phyloP scores from a whole-genome alignment of 2,329 filamentous ascomycete genomes.

The Cercospora sp. region DNA sequence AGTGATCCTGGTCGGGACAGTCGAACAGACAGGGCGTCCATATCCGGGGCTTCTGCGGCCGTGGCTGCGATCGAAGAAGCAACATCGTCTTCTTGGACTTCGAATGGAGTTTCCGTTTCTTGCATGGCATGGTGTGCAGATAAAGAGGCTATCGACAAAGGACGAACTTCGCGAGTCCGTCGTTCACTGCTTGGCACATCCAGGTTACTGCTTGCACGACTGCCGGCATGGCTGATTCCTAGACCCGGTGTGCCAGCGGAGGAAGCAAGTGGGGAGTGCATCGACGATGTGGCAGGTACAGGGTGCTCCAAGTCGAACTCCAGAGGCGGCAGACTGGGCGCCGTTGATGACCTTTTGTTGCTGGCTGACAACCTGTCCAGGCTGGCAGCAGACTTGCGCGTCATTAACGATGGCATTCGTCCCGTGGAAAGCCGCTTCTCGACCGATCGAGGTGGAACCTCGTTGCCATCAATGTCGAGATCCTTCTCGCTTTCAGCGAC shows the following conservation, averaged over 20 bases:
- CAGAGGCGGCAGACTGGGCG: conserved; percentile 17
- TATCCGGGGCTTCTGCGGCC: conserved; percentile 26
- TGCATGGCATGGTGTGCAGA: conserved; percentile 18
- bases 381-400: conserved; percentile 9
- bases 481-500: conserved; percentile 37
- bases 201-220: neutral
- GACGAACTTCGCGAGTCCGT: conserved; percentile 13
- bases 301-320: conserved; percentile 6
- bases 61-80: conserved; percentile 29
- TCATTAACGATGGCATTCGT: neutral
- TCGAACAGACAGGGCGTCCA: conserved; percentile 23
- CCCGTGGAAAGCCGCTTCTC: conserved; percentile 17
- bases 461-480: conserved; percentile 7
- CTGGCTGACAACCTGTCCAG: conserved; percentile 5
- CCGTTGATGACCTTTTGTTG: conserved; percentile 16
- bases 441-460: conserved; percentile 10
- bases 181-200: conserved; percentile 10
- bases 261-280: neutral
- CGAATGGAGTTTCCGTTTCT: conserved; percentile 31
- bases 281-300: neutral
- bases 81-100: conserved; percentile 41
- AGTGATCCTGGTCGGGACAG: conserved; percentile 22
- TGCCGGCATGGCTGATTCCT: conserved; percentile 9
- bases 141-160: conserved; percentile 21
- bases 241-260: conserved; percentile 17